phyloP scores from a whole-genome alignment of 495 filamentous ascomycete genomes.

The Margaritispora aquatica region DNA sequence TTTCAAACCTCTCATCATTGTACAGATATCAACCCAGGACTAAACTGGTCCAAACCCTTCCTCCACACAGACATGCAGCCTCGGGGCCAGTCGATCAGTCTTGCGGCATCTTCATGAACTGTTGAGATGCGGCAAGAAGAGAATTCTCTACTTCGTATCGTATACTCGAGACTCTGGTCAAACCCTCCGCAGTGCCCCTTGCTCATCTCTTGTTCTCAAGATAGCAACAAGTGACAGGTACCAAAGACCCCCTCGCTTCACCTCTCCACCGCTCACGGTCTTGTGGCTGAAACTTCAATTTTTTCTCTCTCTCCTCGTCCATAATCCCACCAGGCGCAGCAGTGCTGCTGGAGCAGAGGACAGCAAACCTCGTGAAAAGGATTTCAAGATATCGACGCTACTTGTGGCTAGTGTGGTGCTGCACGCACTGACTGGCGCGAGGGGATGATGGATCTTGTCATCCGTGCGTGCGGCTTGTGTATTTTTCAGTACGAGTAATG shows the following conservation, averaged over 20 bases:
- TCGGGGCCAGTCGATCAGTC: background rate
- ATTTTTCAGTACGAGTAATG: background rate
- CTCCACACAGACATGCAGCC: background rate
- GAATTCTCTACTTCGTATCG: background rate
- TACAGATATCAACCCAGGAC: background rate
- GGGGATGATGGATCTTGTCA: background rate
- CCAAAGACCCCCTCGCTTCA: background rate
- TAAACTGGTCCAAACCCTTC: background rate
- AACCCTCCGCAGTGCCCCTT: background rate
- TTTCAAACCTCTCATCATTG: background rate
- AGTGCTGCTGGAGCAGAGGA: background rate
- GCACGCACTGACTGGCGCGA: background rate
- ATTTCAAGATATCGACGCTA: background rate
- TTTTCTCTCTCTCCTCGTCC: too few species aligned
- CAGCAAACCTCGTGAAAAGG: background rate
- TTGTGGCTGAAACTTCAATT: background rate
- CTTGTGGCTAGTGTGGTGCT: background rate
- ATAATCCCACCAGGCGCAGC: background rate
- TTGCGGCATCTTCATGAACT: background rate
- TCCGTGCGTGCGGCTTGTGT: background rate
- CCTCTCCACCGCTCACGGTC: background rate
- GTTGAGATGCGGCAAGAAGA: background rate
- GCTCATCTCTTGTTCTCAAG: background rate
- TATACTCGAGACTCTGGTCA: background rate
- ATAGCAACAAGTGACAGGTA: background rate